Evolutionary conservation across 352 stramenopile species (phyloP).

Genomic region (Pythium aphanidermatum): DNA sequence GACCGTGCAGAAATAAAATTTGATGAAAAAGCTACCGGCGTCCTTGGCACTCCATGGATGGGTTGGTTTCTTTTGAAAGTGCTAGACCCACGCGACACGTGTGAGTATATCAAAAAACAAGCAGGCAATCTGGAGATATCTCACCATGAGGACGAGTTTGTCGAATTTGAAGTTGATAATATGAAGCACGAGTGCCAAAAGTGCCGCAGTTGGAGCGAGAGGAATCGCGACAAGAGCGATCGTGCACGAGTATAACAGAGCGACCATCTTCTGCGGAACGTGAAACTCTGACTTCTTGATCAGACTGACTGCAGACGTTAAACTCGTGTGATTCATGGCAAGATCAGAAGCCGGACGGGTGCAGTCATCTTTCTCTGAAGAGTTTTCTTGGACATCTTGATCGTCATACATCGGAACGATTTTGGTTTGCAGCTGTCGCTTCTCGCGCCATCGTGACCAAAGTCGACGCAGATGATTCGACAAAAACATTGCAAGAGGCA

Average conservation of each 20-base stretch:
- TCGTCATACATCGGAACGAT: too few relatives aligned
- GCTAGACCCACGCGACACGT: conserved; percentile 22
- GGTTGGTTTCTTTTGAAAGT: conserved; percentile 66
- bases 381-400: too few relatives aligned
- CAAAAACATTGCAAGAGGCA: conserved; percentile 19
- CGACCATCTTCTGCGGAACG: conserved; percentile 79
- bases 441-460: conserved; percentile 11
- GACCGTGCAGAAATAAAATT: conserved; percentile 79
- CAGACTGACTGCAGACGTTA: background rate
- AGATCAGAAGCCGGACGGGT: too few relatives aligned
- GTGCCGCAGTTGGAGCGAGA: conserved; percentile 46
- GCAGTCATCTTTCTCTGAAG: too few relatives aligned
- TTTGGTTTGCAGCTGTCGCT: too few relatives aligned
- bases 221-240: conserved; percentile 66
- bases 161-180: conserved; percentile 82
- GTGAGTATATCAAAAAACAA: too few relatives aligned
- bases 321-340: too few relatives aligned
- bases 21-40: conserved; percentile 81
- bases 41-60: conserved; percentile 71
- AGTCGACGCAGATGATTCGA: background rate
- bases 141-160: conserved; percentile 59
- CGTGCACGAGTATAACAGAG: conserved; percentile 71
- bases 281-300: conserved; percentile 57
- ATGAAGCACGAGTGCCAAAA: conserved; percentile 51
- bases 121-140: too few relatives aligned